Conservation (phyloP, 371 early-diverging fungal species). For the Lichtheimia ramosa region DNA sequence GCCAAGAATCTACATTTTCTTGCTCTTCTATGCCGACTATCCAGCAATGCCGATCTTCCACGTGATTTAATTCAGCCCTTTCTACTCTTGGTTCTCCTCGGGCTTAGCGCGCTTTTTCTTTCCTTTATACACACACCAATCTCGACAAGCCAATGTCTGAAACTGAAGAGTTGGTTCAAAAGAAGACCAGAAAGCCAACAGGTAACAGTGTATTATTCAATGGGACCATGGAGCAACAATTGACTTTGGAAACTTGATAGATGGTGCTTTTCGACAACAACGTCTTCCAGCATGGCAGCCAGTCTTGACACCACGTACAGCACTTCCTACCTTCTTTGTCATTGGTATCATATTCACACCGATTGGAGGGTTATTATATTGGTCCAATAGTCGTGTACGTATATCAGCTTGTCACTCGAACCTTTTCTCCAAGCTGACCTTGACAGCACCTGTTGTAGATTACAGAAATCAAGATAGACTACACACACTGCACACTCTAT, state of each 20-base stretch:
- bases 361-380: conserved; percentile 80
- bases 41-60: no score
- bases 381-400: conserved; percentile 38
- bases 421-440: no score
- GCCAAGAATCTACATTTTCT: no score
- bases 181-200: conserved; percentile 19
- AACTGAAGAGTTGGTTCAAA: conserved; percentile 4
- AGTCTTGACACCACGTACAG: conserved; percentile 92
- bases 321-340: conserved; percentile 88
- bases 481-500: conserved; percentile 75
- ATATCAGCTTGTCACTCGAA: not conserved
- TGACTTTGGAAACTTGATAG: conserved; percentile 28
- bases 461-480: conserved; percentile 86
- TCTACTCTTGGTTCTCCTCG: not conserved
- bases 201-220: conserved; percentile 6
- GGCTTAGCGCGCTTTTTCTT: not conserved
- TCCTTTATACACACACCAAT: not conserved
- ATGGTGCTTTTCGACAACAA: conserved; percentile 97
- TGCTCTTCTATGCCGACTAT: no score
- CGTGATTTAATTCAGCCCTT: not conserved
- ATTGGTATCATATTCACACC: conserved; percentile 92
- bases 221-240: not conserved
- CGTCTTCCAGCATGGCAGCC: conserved; percentile 98
- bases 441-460: conserved; percentile 35
- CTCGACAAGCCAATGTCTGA: conserved; percentile 4